Evolutionary conservation across 140 eudicot genomes (phyloP).

Genomic region (Anethum foeniculum): DNA sequence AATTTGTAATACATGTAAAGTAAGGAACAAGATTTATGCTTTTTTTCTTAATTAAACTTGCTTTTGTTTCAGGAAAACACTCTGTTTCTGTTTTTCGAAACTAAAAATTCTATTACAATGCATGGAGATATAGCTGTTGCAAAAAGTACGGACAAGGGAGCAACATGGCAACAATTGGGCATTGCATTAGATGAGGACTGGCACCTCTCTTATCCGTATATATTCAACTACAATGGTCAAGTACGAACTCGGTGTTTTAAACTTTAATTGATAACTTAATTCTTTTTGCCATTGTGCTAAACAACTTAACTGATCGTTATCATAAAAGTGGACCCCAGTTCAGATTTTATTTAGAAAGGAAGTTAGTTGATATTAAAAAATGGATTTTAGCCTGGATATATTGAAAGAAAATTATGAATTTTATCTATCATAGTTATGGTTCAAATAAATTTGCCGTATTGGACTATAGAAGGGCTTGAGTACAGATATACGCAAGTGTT

Average conservation of each 20-base stretch:
- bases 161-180: slow-evolving; percentile 75
- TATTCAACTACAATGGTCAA: slow-evolving; percentile 56
- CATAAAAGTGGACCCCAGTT: neutral
- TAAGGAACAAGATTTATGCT: neutral
- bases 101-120: slow-evolving; percentile 63
- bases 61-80: slow-evolving; percentile 50
- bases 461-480: neutral
- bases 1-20: neutral
- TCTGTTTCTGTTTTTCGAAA: slow-evolving; percentile 66
- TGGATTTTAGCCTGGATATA: neutral
- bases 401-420: too few relatives aligned
- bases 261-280: neutral
- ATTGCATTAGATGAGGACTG: slow-evolving; percentile 75
- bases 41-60: neutral
- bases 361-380: neutral
- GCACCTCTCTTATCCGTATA: slow-evolving; percentile 90
- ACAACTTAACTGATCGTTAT: neutral
- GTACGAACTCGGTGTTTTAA: slow-evolving; percentile 29
- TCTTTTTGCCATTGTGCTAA: neutral
- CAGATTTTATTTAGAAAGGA: neutral
- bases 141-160: slow-evolving; percentile 73
- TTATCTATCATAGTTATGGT: neutral
- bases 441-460: neutral
- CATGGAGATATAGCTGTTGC: slow-evolving; percentile 93
- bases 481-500: neutral